Percentiles rank a stretch among this genome's conserved stretches.
These are phyloP conservation scores for Collybiopsis confluens DNA, from an alignment of 768 basidiomycete genomes.

Conservation along the genomic window DNA sequence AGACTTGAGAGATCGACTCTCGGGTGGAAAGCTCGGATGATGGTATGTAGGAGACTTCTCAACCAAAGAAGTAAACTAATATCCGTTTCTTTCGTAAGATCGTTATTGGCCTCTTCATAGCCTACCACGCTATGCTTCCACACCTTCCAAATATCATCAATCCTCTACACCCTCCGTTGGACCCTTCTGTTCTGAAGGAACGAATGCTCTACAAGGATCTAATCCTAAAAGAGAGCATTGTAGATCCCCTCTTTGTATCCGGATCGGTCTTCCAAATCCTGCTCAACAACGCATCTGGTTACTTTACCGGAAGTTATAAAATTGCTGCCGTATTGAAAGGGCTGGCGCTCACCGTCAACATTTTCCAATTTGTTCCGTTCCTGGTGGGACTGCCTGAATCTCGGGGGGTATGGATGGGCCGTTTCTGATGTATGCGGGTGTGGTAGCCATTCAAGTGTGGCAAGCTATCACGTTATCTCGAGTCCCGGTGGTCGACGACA, in stretches of 20 bases:
- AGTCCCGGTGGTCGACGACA: background rate
- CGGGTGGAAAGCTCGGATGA: background rate
- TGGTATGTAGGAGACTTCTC: background rate
- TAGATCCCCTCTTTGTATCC: conserved; percentile 26
- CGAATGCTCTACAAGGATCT: background rate
- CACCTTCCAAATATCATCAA: background rate
- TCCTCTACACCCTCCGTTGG: background rate
- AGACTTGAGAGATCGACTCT: background rate
- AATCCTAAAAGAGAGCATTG: conserved; percentile 17
- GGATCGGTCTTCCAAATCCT: conserved; percentile 23
- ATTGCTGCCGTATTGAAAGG: background rate
- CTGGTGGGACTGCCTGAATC: background rate
- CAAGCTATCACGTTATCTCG: background rate
- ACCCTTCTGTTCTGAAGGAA: background rate
- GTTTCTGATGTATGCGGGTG: background rate
- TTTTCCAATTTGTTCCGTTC: background rate
- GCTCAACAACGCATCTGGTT: conserved; percentile 14
- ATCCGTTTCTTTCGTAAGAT: background rate
- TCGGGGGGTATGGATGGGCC: background rate
- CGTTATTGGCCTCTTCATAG: background rate
- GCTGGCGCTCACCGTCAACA: background rate
- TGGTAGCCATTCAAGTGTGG: background rate
- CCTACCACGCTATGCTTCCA: background rate
- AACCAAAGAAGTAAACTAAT: background rate
- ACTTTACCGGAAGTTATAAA: background rate